Evolutionary conservation across 306 rosid genomes (phyloP).

Genomic region (Casuarina glauca): DNA sequence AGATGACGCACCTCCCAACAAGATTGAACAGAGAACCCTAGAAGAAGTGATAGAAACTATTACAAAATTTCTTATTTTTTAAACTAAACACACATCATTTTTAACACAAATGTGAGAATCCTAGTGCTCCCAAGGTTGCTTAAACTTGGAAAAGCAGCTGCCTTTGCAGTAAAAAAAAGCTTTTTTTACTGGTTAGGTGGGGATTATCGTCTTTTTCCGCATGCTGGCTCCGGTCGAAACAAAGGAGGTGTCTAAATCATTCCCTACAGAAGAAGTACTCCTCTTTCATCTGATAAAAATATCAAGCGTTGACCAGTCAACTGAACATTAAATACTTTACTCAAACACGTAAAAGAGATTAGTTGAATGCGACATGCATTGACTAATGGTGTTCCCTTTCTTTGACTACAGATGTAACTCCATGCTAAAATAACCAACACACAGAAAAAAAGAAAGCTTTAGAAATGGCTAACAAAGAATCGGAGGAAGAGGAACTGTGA

Average conservation of each 20-base stretch:
- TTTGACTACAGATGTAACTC: constrained; percentile 36
- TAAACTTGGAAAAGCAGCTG: not conserved
- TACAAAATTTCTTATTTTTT: not conserved
- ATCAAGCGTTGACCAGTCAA: constrained; percentile 64
- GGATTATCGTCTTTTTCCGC: not conserved
- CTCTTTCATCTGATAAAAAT: constrained; percentile 6
- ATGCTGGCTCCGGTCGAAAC: not conserved
- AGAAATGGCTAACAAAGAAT: not conserved
- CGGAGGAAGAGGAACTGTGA: not conserved
- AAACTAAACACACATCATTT: no score
- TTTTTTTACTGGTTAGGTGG: not conserved
- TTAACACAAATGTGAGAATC: no score
- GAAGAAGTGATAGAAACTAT: no score
- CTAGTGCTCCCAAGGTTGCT: no score
- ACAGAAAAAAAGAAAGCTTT: not conserved
- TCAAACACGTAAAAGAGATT: constrained; percentile 41
- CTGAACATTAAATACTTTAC: constrained; percentile 44
- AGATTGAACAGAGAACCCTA: not conserved
- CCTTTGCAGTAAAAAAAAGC: not conserved
- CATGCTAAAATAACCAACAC: not conserved
- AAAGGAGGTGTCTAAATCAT: constrained; percentile 4
- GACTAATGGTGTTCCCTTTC: constrained; percentile 41
- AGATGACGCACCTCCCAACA: no score
- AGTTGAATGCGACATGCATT: constrained; percentile 54
- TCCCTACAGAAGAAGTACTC: not conserved